Evolutionary conservation across 345 rosid genomes (phyloP).

Genomic region (Pistacia integerrima): DNA sequence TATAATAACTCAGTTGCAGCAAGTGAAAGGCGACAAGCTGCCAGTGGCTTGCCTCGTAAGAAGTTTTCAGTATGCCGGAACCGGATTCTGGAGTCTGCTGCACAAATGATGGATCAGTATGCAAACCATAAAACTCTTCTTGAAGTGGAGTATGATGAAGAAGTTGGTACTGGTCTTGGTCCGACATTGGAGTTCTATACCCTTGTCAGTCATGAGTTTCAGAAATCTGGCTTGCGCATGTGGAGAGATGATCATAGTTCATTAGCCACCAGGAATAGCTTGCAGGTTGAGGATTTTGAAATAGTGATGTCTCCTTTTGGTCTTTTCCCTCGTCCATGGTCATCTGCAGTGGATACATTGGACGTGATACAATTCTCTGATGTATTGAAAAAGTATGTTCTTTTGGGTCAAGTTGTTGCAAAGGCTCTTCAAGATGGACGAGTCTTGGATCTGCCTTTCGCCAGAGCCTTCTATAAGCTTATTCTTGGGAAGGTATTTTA

Average conservation of each 20-base stretch:
- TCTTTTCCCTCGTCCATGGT: constrained; percentile 86
- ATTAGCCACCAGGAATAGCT: constrained; percentile 23
- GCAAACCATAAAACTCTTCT: constrained; percentile 58
- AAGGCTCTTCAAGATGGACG: constrained; percentile 94
- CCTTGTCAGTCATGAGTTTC: constrained; percentile 85
- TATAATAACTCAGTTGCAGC: constrained; percentile 46
- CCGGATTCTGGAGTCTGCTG: constrained; percentile 72
- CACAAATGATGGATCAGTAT: constrained; percentile 76
- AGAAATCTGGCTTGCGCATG: constrained; percentile 71
- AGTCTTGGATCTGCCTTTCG: constrained; percentile 85
- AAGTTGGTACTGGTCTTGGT: constrained; percentile 98
- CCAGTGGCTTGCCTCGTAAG: constrained; percentile 55
- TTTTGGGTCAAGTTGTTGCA: constrained; percentile 86
- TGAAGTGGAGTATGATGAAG: constrained; percentile 87
- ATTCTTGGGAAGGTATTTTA: constrained; percentile 71
- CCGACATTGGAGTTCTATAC: constrained; percentile 95
- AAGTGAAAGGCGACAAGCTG: constrained; percentile 51
- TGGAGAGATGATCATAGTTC: constrained; percentile 76
- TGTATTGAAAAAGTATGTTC: constrained; percentile 62
- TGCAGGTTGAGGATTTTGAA: constrained; percentile 31
- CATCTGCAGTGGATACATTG: constrained; percentile 38
- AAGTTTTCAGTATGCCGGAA: constrained; percentile 80
- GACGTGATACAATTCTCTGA: constrained; percentile 47
- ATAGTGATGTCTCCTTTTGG: constrained; percentile 48
- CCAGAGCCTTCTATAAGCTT: constrained; percentile 83